Evolutionary conservation across 2,329 filamentous ascomycete genomes (phyloP).

Genomic region (Diplodia corticola): DNA sequence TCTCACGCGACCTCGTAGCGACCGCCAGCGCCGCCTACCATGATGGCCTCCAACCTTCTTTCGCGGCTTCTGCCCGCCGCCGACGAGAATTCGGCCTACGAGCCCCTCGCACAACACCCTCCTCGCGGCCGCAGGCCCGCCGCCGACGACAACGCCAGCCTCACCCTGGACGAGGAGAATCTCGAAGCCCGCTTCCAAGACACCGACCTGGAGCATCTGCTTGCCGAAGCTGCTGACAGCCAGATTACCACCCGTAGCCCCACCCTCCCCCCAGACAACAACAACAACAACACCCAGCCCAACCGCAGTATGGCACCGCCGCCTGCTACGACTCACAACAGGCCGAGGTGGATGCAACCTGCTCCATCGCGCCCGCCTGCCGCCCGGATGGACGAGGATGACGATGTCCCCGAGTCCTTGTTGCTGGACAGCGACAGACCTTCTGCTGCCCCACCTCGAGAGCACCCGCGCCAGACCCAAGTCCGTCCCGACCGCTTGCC

Average conservation of each 20-base stretch:
- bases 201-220: conserved; percentile 57
- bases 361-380: conserved; percentile 26
- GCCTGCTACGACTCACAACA: conserved; percentile 11
- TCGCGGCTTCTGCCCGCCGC: conserved; percentile 54
- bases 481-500: conserved; percentile 33
- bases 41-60: conserved; percentile 55
- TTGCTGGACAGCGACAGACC: conserved; percentile 56
- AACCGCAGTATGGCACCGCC: conserved; percentile 24
- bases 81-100: conserved; percentile 50
- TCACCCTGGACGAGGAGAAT: conserved; percentile 54
- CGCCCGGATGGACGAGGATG: conserved; percentile 51
- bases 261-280: conserved; percentile 36
- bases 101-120: conserved; percentile 25
- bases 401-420: conserved; percentile 65
- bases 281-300: conserved; percentile 2
- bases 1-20: not conserved
- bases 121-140: conserved; percentile 30
- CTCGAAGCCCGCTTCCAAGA: conserved; percentile 54
- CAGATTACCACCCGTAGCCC: conserved; percentile 49
- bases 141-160: conserved; percentile 47
- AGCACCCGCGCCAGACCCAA: conserved; percentile 23
- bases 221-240: conserved; percentile 54
- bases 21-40: not conserved
- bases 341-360: conserved; percentile 19
- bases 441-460: conserved; percentile 28